These are phyloP conservation scores for Melocanna baccifera DNA, from an alignment of 176 grass and related monocot genomes.

Conservation along the genomic window DNA sequence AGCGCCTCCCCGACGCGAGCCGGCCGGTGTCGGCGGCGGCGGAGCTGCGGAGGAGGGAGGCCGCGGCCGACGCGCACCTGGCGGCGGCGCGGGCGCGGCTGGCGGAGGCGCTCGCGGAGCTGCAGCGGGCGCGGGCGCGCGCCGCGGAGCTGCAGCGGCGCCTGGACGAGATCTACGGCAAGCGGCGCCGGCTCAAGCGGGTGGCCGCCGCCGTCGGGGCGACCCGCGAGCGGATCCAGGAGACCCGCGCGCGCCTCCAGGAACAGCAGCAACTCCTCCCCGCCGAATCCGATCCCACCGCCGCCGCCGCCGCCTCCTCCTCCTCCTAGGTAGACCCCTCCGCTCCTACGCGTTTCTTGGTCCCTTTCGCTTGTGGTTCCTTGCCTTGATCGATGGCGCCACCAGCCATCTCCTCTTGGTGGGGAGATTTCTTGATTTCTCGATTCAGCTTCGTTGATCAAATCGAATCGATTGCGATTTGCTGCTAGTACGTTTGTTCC, in stretches of 20 bases:
- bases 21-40: constrained; percentile 26
- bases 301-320: not conserved
- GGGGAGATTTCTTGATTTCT: not conserved
- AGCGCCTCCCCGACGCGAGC: constrained; percentile 9
- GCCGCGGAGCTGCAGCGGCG: constrained; percentile 54
- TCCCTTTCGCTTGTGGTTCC: not conserved
- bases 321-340: not conserved
- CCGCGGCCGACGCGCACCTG: constrained; percentile 45
- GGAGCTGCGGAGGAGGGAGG: constrained; percentile 35
- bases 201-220: constrained; percentile 17
- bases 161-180: constrained; percentile 50
- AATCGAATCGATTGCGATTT: not conserved
- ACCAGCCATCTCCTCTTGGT: not conserved
- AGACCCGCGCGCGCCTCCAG: constrained; percentile 24
- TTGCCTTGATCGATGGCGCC: not conserved
- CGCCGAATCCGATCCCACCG: not conserved
- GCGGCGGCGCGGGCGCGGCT: constrained; percentile 50
- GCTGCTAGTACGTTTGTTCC: not conserved
- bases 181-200: constrained; percentile 43
- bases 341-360: not conserved
- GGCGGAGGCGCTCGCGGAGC: constrained; percentile 51
- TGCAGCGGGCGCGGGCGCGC: constrained; percentile 47
- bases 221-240: constrained; percentile 42
- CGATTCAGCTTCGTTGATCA: not conserved
- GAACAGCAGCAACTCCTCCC: not conserved